Evolutionary conservation across 2,329 filamentous ascomycete genomes (phyloP).

Genomic region (Alternaria arbusti): DNA sequence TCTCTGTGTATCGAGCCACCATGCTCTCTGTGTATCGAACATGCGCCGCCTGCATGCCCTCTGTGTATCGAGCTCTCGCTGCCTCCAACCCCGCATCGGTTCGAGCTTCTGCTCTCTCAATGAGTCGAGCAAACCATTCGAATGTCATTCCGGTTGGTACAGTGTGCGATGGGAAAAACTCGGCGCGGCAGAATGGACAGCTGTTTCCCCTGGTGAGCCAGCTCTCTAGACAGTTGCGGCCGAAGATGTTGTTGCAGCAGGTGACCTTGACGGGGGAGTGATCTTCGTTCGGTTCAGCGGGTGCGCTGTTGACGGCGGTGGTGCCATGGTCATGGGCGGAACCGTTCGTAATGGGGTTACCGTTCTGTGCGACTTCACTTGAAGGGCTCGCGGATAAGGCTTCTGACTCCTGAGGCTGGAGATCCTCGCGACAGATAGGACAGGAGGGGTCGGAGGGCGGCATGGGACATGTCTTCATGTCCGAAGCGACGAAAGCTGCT

Average conservation of each 20-base stretch:
- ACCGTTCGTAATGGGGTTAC: neutral
- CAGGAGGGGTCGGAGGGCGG: neutral
- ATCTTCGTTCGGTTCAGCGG: neutral
- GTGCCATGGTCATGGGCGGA: neutral
- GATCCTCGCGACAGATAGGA: neutral
- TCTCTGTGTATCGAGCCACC: too few relatives aligned
- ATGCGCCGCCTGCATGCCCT: neutral
- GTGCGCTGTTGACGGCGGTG: too few relatives aligned
- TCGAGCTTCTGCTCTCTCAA: too few relatives aligned
- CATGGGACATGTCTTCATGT: neutral
- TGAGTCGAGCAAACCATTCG: too few relatives aligned
- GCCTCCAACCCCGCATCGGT: neutral
- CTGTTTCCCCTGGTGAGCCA: neutral
- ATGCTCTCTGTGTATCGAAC: neutral
- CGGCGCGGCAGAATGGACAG: neutral
- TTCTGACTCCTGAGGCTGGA: neutral
- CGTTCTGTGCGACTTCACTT: neutral
- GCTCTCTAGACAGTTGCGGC: neutral
- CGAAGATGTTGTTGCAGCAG: conserved; percentile 1
- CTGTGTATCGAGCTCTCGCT: neutral
- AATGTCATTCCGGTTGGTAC: neutral
- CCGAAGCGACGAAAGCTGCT: neutral
- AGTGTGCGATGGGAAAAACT: neutral
- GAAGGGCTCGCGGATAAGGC: neutral
- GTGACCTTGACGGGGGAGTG: neutral